A percentile compares a stretch with the other conserved stretches of the same genome.
These are phyloP conservation scores for Globisporangium spinosum DNA, from an alignment of 352 stramenopile genomes.

Conservation along the genomic window DNA sequence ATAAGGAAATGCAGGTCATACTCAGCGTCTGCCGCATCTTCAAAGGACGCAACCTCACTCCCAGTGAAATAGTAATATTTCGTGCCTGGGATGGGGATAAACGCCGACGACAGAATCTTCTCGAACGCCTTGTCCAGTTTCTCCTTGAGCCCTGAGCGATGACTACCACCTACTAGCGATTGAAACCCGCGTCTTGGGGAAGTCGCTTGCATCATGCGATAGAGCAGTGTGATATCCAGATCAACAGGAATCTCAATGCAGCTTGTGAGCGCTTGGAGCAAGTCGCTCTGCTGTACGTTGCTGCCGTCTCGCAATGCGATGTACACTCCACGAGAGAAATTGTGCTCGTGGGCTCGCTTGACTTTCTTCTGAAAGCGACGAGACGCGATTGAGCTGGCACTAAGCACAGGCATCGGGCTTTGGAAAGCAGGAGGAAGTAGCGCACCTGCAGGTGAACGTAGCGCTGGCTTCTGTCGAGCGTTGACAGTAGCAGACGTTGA, in stretches of 20 bases:
- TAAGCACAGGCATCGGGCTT: constrained; percentile 15
- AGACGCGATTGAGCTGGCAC: constrained; percentile 32
- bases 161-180: constrained; percentile 39
- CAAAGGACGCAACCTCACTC: constrained; percentile 49
- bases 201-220: constrained; percentile 72
- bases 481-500: constrained; percentile 21
- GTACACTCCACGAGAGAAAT: constrained; percentile 87
- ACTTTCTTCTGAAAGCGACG: constrained; percentile 75
- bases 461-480: constrained; percentile 21
- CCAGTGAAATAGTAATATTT: constrained; percentile 86
- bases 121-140: constrained; percentile 73
- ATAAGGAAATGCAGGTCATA: constrained; percentile 62
- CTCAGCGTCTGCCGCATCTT: constrained; percentile 55
- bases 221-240: constrained; percentile 84
- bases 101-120: constrained; percentile 51
- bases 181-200: constrained; percentile 16
- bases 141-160: constrained; percentile 48
- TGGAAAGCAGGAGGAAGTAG: constrained; percentile 2
- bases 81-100: constrained; percentile 62
- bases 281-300: constrained; percentile 77
- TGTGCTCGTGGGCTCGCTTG: constrained; percentile 84
- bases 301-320: constrained; percentile 70
- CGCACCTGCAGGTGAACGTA: constrained; percentile 18
- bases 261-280: constrained; percentile 83
- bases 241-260: constrained; percentile 84